These are phyloP conservation scores for Verticillium nonalfalfae DNA, from an alignment of 2,329 filamentous ascomycete species.

Conservation along the genomic window DNA sequence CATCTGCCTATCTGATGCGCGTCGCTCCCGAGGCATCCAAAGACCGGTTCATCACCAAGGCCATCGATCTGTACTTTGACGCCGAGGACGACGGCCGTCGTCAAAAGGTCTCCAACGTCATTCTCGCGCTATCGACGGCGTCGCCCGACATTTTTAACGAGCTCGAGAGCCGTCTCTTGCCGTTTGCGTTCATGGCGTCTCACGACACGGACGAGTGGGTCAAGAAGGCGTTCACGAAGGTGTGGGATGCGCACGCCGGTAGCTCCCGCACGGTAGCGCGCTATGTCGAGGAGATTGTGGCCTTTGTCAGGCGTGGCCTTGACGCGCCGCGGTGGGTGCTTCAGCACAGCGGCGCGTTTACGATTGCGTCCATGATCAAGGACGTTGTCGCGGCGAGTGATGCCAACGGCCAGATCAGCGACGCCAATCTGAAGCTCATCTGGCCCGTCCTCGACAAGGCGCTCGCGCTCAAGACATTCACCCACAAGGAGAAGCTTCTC, in stretches of 20 bases:
- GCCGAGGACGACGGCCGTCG: conserved; percentile 72
- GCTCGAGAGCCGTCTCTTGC: conserved; percentile 68
- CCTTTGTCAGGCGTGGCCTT: conserved; percentile 60
- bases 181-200: conserved; percentile 82
- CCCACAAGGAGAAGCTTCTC: conserved; percentile 82
- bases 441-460: conserved; percentile 84
- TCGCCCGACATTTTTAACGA: conserved; percentile 83
- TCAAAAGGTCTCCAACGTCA: conserved; percentile 73
- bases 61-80: conserved; percentile 70
- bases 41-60: conserved; percentile 42
- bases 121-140: conserved; percentile 76
- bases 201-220: conserved; percentile 81
- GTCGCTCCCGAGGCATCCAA: conserved; percentile 43
- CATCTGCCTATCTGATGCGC: conserved; percentile 78
- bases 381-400: conserved; percentile 57
- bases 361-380: conserved; percentile 66
- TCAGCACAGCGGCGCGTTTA: conserved; percentile 80
- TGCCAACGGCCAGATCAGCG: conserved; percentile 51
- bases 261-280: conserved; percentile 75
- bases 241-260: conserved; percentile 88
- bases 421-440: conserved; percentile 53
- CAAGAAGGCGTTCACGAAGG: conserved; percentile 70
- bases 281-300: conserved; percentile 77
- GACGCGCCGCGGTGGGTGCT: conserved; percentile 83
- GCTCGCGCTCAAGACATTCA: conserved; percentile 83